These are phyloP conservation scores for Eugenia klotzschiana DNA, from an alignment of 441 rosid genomes.

Conservation along the genomic window DNA sequence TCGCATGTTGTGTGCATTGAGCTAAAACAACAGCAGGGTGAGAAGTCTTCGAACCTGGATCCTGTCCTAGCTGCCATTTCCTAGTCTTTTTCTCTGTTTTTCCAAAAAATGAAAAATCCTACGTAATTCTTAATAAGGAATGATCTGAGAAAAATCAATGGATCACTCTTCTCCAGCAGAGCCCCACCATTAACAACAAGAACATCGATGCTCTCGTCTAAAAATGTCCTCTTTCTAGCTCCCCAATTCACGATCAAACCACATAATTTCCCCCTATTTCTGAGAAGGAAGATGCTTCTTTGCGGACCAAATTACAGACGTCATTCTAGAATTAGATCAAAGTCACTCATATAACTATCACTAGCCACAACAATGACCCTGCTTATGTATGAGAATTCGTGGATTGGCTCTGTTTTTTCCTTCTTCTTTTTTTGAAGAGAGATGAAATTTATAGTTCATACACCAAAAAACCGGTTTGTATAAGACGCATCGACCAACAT, in stretches of 20 bases:
- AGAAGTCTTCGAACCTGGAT: neutral
- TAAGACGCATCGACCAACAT: neutral
- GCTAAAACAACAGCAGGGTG: neutral
- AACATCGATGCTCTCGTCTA: too few relatives aligned
- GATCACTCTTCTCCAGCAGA: too few relatives aligned
- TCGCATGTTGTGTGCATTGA: neutral
- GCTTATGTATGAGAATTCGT: neutral
- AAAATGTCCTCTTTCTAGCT: too few relatives aligned
- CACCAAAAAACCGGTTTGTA: fast-evolving
- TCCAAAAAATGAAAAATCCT: too few relatives aligned
- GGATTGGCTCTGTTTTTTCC: neutral
- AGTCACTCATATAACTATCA: neutral
- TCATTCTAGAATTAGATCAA: neutral
- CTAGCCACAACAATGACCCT: neutral
- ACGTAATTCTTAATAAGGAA: too few relatives aligned
- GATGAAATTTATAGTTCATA: neutral
- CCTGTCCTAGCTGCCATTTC: neutral
- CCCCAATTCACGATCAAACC: too few relatives aligned
- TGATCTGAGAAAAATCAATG: too few relatives aligned
- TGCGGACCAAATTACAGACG: fast-evolving
- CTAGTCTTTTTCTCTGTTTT: neutral
- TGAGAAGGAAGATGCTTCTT: neutral
- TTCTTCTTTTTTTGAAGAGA: neutral
- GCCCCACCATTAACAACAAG: too few relatives aligned
- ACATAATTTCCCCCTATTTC: fast-evolving